phyloP scores from a whole-genome alignment of 176 grass and related monocot genomes.

The Juncus inflexus region DNA sequence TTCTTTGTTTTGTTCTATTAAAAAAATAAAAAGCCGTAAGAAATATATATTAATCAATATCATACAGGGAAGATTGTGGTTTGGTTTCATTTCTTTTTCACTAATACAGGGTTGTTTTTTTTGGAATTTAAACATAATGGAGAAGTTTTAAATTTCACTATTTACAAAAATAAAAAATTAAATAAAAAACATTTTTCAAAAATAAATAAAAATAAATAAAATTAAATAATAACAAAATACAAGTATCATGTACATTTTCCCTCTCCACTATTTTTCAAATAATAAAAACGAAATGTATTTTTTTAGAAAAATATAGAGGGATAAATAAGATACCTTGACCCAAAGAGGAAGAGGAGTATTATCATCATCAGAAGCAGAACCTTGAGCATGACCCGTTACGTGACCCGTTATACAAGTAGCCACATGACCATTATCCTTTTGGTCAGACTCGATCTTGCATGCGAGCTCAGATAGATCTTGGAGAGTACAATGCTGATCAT shows the following conservation, averaged over 20 bases:
- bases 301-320: conserved; percentile 5
- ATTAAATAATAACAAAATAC: too few species aligned
- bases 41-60: background rate
- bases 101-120: background rate
- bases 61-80: background rate
- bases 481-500: conserved; percentile 33
- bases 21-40: conserved; percentile 4
- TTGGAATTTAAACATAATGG: background rate
- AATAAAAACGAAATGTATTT: background rate
- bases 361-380: conserved; percentile 31
- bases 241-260: too few species aligned
- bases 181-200: too few species aligned
- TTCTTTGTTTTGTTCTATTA: conserved; percentile 48
- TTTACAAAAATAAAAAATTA: too few species aligned
- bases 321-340: conserved; percentile 68
- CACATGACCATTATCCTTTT: conserved; percentile 27
- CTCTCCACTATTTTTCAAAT: too few species aligned
- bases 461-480: conserved; percentile 53
- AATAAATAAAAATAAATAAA: too few species aligned
- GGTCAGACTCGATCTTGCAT: conserved; percentile 41
- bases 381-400: conserved; percentile 23
- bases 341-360: conserved; percentile 73
- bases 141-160: too few species aligned
- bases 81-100: too few species aligned
- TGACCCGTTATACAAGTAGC: conserved; percentile 29